Percentiles rank a stretch among this genome's conserved stretches.
Evolutionary conservation across 2,329 filamentous ascomycete species (phyloP).

Genomic region (Penicillium thymicola): DNA sequence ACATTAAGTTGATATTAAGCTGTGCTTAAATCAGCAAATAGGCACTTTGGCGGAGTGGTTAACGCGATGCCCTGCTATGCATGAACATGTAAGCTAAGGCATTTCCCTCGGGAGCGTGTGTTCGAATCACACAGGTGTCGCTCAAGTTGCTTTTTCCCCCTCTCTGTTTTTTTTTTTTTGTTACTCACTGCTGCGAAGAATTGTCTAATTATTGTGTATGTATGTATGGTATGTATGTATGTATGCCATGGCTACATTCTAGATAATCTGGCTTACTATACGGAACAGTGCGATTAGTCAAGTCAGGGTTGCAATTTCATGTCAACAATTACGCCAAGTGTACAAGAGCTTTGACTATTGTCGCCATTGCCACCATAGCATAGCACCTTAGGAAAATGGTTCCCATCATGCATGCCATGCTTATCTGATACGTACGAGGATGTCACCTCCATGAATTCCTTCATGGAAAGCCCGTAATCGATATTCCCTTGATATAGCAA

Average conservation of each 20-base stretch:
- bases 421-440: background rate
- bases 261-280: background rate
- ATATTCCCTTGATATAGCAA: background rate
- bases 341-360: background rate
- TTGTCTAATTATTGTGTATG: background rate
- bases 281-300: background rate
- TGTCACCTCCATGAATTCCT: background rate
- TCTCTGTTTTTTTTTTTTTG: background rate
- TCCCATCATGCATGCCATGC: background rate
- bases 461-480: background rate
- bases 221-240: too few species aligned
- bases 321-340: background rate
- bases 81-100: background rate
- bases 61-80: too few species aligned
- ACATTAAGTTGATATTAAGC: too few species aligned
- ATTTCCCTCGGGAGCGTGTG: background rate
- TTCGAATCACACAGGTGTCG: constrained; percentile 1
- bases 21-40: background rate
- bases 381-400: background rate
- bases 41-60: background rate
- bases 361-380: background rate
- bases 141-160: background rate
- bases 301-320: background rate
- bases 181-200: background rate
- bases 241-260: background rate